These are phyloP conservation scores for Oehlia diaphana DNA, from an alignment of 192 early-diverging fungal genomes.

Conservation along the genomic window DNA sequence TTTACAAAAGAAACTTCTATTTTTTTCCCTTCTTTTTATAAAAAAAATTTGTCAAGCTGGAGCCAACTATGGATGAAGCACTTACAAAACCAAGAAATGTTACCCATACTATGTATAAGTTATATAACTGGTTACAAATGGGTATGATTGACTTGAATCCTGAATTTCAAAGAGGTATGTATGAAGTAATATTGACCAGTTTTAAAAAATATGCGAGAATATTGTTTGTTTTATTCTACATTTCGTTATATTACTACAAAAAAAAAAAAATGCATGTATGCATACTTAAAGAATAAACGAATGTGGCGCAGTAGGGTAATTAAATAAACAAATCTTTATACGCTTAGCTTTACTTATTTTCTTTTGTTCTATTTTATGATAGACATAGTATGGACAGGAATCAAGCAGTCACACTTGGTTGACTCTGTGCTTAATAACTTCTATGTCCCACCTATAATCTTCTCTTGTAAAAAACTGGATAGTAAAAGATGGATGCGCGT, in stretches of 20 bases:
- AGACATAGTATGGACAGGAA: slow-evolving; percentile 27
- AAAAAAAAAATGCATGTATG: not conserved
- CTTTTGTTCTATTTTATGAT: not conserved
- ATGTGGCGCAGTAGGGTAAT: not conserved
- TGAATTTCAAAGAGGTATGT: slow-evolving; percentile 31
- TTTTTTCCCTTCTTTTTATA: not conserved
- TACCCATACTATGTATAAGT: slow-evolving; percentile 29
- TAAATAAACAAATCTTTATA: not conserved
- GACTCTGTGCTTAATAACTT: slow-evolving; percentile 38
- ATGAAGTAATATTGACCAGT: not conserved
- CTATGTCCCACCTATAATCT: slow-evolving; percentile 35
- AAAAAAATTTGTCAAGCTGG: not conserved
- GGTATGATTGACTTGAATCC: slow-evolving; percentile 30
- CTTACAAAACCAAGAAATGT: slow-evolving; percentile 31
- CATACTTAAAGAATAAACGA: not conserved
- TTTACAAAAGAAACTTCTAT: no score
- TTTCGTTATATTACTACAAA: not conserved
- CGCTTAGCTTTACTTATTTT: not conserved
- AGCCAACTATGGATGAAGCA: slow-evolving; percentile 28
- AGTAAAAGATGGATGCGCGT: slow-evolving; percentile 27
- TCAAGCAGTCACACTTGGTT: slow-evolving; percentile 31
- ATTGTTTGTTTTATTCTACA: not conserved
- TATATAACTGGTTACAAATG: slow-evolving; percentile 31
- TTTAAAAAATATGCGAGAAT: not conserved
- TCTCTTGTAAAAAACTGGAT: slow-evolving; percentile 26